Evolutionary conservation across 2,329 filamentous ascomycete species (phyloP), one percentile per base, ranked within the genome.

Genomic region (Venturia pyrina): DNA sequence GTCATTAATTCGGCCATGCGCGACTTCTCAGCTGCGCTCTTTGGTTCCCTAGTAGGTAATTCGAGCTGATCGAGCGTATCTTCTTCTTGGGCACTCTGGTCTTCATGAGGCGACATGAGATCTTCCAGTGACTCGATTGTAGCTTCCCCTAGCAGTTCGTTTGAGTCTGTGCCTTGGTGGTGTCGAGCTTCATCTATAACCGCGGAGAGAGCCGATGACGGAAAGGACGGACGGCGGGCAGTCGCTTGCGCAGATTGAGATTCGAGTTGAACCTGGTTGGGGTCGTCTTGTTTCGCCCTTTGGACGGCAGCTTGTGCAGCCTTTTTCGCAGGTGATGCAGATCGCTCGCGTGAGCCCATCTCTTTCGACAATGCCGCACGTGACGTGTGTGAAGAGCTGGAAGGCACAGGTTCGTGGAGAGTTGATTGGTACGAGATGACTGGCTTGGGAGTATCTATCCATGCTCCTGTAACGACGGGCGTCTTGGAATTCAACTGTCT

Each of bases 121-220:
- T 79, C 77, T 69, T 81, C 78, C 8, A 82, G 72, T 3, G 79
- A 81, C 59, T 79, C 76, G 56, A 81, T 76, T 3, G 80, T 82
- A 21, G 77, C 78, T 40, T 82, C 80, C 44, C 79, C 79, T 48
- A 76, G 75, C 41, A 72, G 70, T 21, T 76, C 73, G 17, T 70
- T 67, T 11, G 57, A 62, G 32, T 69, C 68, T 43, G 57, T n/a
- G 40, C 37, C 44, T 17, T 48, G 41, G 34, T 67, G 68, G 7
- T 71, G 69, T 70, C 72, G 74, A 6, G 75, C 76, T 68, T 78
- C 73, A 63, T 74, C 71, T 1, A 81, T 44, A 24, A 68, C 60
- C 24, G 67, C 66, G 44, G 69, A 65, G 8, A 70, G 67, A 1
- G 69, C 69, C 44, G 69, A 68, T 17, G 65, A 53, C 5, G 69